Percentiles rank a stretch among this genome's conserved stretches.
These are phyloP conservation scores for Isabelozyma heimii DNA, from an alignment of 805 yeast species.

Conservation along the genomic window DNA sequence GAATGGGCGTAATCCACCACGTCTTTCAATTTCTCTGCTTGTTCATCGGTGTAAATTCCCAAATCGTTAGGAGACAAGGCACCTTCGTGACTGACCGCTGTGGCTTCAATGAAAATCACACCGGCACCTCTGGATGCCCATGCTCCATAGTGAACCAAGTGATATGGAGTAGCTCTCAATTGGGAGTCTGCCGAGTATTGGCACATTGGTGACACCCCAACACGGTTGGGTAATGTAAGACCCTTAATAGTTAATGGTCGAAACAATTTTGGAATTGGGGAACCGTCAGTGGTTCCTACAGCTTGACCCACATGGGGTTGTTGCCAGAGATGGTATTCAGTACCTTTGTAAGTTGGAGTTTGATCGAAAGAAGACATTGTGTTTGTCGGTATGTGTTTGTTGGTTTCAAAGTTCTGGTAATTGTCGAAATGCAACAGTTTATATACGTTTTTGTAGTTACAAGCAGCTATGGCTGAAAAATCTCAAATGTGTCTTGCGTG, in stretches of 20 bases:
- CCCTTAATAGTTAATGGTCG: slow-evolving; percentile 41
- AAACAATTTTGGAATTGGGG: slow-evolving; percentile 36
- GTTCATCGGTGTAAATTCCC: slow-evolving; percentile 52
- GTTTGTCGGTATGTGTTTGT: not conserved
- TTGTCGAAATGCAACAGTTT: no score
- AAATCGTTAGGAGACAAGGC: slow-evolving; percentile 43
- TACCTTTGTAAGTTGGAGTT: not conserved
- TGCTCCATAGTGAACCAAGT: slow-evolving; percentile 48
- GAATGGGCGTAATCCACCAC: slow-evolving; percentile 47
- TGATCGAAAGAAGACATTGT: not conserved
- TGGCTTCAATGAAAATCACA: slow-evolving; percentile 29
- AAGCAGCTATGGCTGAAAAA: no score
- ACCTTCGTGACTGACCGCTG: slow-evolving; percentile 33
- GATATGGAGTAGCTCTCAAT: slow-evolving; percentile 44
- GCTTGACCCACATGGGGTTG: not conserved
- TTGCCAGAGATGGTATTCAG: not conserved
- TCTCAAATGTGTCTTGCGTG: no score
- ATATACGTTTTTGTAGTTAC: no score
- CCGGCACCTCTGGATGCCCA: slow-evolving; percentile 51
- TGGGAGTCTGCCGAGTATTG: slow-evolving; percentile 43
- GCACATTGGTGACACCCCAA: slow-evolving; percentile 60
- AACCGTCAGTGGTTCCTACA: slow-evolving; percentile 3
- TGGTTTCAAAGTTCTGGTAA: no score
- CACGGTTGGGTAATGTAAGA: slow-evolving; percentile 45
- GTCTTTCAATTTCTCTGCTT: slow-evolving; percentile 37